These are phyloP conservation scores for Aspergillus jensenii DNA, from an alignment of 2,329 filamentous ascomycete genomes.

Conservation along the genomic window DNA sequence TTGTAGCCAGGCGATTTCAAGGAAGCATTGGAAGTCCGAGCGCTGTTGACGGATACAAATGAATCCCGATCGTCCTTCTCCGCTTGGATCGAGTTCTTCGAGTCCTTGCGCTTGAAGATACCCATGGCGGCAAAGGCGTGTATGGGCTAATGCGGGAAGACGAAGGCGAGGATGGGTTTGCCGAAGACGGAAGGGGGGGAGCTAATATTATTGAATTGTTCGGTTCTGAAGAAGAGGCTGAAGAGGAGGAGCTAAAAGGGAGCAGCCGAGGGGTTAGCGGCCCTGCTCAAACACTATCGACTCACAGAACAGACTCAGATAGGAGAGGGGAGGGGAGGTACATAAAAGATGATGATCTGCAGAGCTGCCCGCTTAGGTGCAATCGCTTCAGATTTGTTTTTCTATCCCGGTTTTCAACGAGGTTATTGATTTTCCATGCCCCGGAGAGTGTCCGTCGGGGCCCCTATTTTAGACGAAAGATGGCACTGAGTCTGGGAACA, in stretches of 20 bases:
- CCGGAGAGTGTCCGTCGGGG: neutral
- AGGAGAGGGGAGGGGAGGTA: slow-evolving; percentile 11
- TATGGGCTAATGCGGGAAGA: neutral
- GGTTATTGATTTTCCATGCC: neutral
- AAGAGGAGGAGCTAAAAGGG: slow-evolving; percentile 1
- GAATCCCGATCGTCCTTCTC: slow-evolving; percentile 43
- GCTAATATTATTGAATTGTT: slow-evolving; percentile 1
- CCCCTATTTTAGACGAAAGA: neutral
- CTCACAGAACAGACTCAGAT: neutral
- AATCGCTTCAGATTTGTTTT: neutral
- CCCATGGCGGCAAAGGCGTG: slow-evolving; percentile 22
- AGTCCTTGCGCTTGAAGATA: slow-evolving; percentile 49
- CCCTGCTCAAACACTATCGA: neutral
- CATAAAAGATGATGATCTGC: slow-evolving; percentile 24
- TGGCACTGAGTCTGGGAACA: neutral
- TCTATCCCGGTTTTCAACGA: neutral
- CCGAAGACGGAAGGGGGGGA: neutral
- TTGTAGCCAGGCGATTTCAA: slow-evolving; percentile 51
- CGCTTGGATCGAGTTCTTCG: slow-evolving; percentile 37
- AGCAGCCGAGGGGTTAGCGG: slow-evolving; percentile 9
- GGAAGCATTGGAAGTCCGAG: slow-evolving; percentile 47
- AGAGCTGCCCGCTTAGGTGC: slow-evolving; percentile 4
- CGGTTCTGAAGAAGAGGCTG: slow-evolving; percentile 2
- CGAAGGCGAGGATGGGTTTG: neutral
- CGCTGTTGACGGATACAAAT: slow-evolving; percentile 41